Percentiles rank a stretch among this genome's conserved stretches.
phyloP scores from a whole-genome alignment of 129 eudicot species.

The Flaveria brownii region DNA sequence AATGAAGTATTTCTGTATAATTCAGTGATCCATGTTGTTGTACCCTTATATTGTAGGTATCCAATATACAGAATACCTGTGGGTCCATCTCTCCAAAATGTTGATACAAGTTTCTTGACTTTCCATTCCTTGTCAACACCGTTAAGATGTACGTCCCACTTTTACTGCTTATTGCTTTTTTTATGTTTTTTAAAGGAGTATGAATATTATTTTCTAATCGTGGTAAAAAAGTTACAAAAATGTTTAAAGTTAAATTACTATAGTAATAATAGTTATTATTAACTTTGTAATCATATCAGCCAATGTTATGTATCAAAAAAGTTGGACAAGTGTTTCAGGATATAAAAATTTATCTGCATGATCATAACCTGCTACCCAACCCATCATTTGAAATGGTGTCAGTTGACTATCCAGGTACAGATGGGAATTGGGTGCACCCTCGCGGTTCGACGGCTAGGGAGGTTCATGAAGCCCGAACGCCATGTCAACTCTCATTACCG shows the following conservation, averaged over 20 bases:
- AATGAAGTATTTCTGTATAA: neutral
- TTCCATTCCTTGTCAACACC: constrained; percentile 87
- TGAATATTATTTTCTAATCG: neutral
- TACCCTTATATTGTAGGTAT: constrained; percentile 55
- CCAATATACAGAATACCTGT: constrained; percentile 95
- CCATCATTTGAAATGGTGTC: neutral
- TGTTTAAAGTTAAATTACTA: neutral
- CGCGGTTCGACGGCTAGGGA: no score
- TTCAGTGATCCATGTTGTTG: neutral
- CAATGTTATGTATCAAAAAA: no score
- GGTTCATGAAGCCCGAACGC: no score
- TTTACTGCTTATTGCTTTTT: neutral
- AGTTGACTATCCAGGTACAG: no score
- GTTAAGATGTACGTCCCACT: constrained; percentile 48
- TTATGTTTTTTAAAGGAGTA: neutral
- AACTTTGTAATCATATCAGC: no score
- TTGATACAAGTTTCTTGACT: constrained; percentile 89
- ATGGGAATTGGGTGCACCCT: no score
- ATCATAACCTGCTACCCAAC: neutral
- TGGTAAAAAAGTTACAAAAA: neutral
- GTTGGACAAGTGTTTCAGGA: neutral
- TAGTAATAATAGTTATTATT: neutral
- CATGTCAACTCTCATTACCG: constrained; percentile 31
- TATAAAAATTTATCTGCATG: neutral
- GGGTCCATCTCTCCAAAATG: constrained; percentile 78